A percentile compares a stretch with the other conserved stretches of the same genome.
These are phyloP conservation scores for Scenedesmus sp. DNA, from an alignment of 163 green algal species.

Conservation along the genomic window DNA sequence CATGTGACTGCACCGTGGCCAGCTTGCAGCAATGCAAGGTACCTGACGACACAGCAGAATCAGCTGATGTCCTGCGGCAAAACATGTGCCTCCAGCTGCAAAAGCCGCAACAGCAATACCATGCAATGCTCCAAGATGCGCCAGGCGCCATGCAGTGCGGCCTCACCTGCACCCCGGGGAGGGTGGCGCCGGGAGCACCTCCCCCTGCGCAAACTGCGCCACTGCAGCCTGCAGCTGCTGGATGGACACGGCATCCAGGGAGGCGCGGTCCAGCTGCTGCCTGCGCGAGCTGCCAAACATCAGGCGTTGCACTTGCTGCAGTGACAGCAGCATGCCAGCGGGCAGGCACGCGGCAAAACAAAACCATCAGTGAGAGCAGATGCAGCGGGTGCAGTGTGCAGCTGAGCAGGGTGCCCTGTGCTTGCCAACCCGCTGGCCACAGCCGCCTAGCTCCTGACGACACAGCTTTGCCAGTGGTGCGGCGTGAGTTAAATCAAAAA, in stretches of 20 bases:
- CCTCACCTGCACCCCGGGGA: neutral
- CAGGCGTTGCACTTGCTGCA: slow-evolving; percentile 12
- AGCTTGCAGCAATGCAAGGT: no score
- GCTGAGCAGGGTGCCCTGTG: neutral
- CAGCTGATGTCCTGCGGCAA: neutral
- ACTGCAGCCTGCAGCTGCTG: slow-evolving; percentile 40
- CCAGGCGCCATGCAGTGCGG: no score
- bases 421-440: neutral
- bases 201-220: slow-evolving; percentile 24
- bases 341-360: neutral
- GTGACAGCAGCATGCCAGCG: no score
- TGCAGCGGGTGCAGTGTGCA: neutral
- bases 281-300: slow-evolving; percentile 5
- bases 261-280: slow-evolving; percentile 17
- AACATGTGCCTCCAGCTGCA: neutral
- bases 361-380: neutral
- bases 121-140: no score
- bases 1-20: no score
- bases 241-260: slow-evolving; percentile 33
- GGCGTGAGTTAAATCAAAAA: no score
- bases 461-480: no score
- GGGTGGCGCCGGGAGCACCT: neutral
- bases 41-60: neutral
- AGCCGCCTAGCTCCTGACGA: no score
- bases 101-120: neutral